A percentile compares a stretch with the other conserved stretches of the same genome.
phyloP scores from a whole-genome alignment of 495 filamentous ascomycete species.

The Lasiosphaeria ovina region DNA sequence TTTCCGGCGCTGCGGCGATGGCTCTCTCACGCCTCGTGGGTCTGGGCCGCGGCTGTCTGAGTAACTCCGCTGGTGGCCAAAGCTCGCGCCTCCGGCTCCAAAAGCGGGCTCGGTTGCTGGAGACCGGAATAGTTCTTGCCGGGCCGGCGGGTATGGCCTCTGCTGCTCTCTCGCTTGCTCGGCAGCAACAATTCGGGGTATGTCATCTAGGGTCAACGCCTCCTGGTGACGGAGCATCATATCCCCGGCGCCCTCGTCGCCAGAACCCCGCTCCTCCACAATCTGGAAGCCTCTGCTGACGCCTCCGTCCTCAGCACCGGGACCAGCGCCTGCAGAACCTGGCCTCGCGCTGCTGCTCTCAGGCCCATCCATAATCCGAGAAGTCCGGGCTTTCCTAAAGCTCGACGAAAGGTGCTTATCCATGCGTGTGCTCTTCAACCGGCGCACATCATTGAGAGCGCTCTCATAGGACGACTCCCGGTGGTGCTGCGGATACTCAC shows the following conservation, averaged over 20 bases:
- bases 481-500: slow-evolving; percentile 53
- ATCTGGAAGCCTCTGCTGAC: slow-evolving; percentile 64
- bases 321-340: slow-evolving; percentile 73
- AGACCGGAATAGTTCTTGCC: slow-evolving; percentile 70
- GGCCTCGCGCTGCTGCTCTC: slow-evolving; percentile 74
- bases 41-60: slow-evolving; percentile 62
- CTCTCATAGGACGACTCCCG: slow-evolving; percentile 85
- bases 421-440: slow-evolving; percentile 86
- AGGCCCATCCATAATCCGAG: slow-evolving; percentile 88
- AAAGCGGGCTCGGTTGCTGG: slow-evolving; percentile 62
- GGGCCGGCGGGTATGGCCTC: slow-evolving; percentile 65
- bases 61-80: slow-evolving; percentile 75
- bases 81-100: slow-evolving; percentile 22
- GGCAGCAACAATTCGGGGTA: slow-evolving; percentile 93
- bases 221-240: slow-evolving; percentile 87
- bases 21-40: slow-evolving; percentile 44
- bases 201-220: slow-evolving; percentile 91
- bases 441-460: slow-evolving; percentile 89
- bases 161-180: slow-evolving; percentile 89
- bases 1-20: slow-evolving; percentile 60
- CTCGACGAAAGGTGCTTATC: slow-evolving; percentile 91
- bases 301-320: slow-evolving; percentile 45
- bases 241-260: slow-evolving; percentile 68
- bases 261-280: slow-evolving; percentile 78
- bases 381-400: slow-evolving; percentile 83